These are phyloP conservation scores for Eustoma russellianum DNA, from an alignment of 257 asterid genomes.

Conservation along the genomic window DNA sequence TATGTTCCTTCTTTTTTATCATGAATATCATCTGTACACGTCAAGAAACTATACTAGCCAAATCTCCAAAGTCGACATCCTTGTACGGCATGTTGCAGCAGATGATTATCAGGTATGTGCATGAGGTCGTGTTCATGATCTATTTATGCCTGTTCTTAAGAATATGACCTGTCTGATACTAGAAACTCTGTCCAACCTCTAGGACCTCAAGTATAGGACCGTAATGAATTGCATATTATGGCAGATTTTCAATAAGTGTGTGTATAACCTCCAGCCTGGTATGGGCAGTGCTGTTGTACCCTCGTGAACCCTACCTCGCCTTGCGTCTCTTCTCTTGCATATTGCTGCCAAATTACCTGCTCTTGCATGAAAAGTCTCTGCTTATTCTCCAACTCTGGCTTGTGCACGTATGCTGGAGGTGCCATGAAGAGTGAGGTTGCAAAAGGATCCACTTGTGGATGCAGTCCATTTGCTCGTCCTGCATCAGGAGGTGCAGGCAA, in stretches of 20 bases:
- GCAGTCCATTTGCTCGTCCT: conserved; percentile 14
- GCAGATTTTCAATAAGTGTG: conserved; percentile 21
- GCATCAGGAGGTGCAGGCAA: conserved; percentile 71
- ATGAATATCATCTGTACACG: no score
- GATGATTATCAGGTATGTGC: no score
- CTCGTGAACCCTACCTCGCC: conserved; percentile 47
- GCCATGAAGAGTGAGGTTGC: conserved; percentile 68
- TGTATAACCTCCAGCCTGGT: conserved; percentile 40
- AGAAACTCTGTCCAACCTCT: no score
- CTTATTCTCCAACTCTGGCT: conserved; percentile 90
- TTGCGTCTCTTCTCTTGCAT: conserved; percentile 69
- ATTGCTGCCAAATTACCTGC: conserved; percentile 87
- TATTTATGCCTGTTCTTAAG: no score
- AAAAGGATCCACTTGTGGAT: conserved; percentile 23
- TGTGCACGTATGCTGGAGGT: conserved; percentile 84
- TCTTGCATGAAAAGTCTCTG: conserved; percentile 61
- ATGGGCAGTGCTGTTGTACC: conserved; percentile 29
- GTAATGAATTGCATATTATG: neutral
- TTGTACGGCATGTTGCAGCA: no score
- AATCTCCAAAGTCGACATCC: no score
- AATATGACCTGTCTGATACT: no score
- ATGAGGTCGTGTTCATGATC: no score
- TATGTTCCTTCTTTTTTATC: no score
- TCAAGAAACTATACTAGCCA: no score
- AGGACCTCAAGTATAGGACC: no score